Evolutionary conservation across 164 flowering plant genomes (phyloP).

Genomic region (Kingdonia uniflora): DNA sequence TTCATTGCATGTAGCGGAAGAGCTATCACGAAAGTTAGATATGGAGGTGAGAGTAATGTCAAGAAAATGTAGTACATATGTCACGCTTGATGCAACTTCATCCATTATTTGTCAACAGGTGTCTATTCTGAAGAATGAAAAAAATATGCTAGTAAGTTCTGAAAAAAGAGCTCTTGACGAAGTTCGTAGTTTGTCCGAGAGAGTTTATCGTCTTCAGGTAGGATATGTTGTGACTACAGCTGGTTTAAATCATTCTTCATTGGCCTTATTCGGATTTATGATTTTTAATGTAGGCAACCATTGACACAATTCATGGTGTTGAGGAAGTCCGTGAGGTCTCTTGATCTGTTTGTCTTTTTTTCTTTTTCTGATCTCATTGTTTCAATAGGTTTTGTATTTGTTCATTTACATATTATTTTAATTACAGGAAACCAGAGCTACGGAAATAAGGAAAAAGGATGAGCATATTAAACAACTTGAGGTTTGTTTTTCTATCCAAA

Average conservation of each 20-base stretch:
- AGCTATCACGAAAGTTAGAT: constrained; percentile 55
- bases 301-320: constrained; percentile 73
- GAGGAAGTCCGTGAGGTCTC: constrained; percentile 78
- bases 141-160: constrained; percentile 56
- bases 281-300: constrained; percentile 44
- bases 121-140: constrained; percentile 66
- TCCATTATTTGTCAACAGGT: constrained; percentile 27
- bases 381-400: not conserved
- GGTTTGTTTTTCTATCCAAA: constrained; percentile 27
- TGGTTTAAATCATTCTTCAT: too few relatives aligned
- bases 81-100: not conserved
- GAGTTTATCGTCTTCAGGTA: constrained; percentile 82
- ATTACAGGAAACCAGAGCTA: constrained; percentile 57
- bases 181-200: constrained; percentile 65
- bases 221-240: not conserved
- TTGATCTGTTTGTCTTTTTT: not conserved
- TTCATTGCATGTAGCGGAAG: constrained; percentile 51
- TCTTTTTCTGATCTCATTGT: not conserved
- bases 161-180: constrained; percentile 87
- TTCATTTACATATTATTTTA: not conserved
- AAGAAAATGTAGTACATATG: not conserved
- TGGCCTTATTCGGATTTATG: not conserved
- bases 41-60: constrained; percentile 52
- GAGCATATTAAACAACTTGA: constrained; percentile 49
- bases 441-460: constrained; percentile 61